A percentile compares a stretch with the other conserved stretches of the same genome.
Evolutionary conservation across 345 rosid species (phyloP).

Genomic region (Salix arbutifolia): DNA sequence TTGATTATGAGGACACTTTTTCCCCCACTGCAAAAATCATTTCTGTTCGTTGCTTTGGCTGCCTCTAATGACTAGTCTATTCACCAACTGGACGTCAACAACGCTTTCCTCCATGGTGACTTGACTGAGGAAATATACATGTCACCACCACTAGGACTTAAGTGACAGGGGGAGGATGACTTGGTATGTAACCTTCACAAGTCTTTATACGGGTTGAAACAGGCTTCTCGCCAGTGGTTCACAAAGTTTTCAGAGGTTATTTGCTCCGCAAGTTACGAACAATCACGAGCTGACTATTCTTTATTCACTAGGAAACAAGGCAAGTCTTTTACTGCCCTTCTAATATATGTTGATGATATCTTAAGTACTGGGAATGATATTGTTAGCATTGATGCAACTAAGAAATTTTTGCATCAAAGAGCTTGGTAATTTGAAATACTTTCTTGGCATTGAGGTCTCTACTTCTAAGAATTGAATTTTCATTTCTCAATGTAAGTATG

Average conservation of each 20-base stretch:
- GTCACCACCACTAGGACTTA: not conserved
- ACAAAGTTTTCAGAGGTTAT: not conserved
- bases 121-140: not conserved
- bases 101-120: fast-evolving
- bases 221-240: not conserved
- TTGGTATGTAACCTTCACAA: not conserved
- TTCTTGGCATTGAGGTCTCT: not conserved
- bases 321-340: not conserved
- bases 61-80: not conserved
- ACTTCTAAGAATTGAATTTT: not conserved
- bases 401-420: not conserved
- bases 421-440: not conserved
- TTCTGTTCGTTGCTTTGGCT: not conserved
- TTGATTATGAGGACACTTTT: not conserved
- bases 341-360: not conserved
- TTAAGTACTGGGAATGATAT: not conserved
- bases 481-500: not conserved
- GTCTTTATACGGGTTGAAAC: not conserved
- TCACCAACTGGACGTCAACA: no score
- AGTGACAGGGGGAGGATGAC: not conserved
- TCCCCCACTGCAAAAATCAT: not conserved
- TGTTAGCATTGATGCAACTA: not conserved
- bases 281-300: not conserved
- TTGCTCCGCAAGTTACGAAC: not conserved
- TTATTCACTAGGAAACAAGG: not conserved